Evolutionary conservation across 345 rosid genomes (phyloP).

Genomic region (Salix caprea): DNA sequence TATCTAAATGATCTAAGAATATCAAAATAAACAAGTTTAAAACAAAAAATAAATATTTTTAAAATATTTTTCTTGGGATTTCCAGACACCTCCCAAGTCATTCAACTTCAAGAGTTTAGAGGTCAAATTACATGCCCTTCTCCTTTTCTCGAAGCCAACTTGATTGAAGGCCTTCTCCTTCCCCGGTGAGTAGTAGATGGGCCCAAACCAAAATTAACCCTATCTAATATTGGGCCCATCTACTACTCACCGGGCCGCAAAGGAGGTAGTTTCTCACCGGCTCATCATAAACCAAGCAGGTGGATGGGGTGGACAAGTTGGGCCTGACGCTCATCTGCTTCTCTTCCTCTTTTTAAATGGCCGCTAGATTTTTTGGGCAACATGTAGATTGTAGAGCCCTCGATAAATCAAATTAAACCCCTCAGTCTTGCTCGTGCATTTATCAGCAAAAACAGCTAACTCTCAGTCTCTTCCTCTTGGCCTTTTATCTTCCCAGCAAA

Average conservation of each 20-base stretch:
- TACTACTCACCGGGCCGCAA: background rate
- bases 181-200: too few species aligned
- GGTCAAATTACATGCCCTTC: background rate
- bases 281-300: background rate
- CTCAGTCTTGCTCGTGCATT: background rate
- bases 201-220: background rate
- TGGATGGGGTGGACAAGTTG: background rate
- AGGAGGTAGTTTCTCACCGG: background rate
- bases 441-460: background rate
- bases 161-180: background rate
- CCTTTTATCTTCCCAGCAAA: background rate
- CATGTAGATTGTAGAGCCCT: background rate
- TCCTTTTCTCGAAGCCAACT: background rate
- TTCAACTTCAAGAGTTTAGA: background rate
- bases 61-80: too few species aligned
- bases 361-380: background rate
- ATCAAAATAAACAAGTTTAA: too few species aligned
- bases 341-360: background rate
- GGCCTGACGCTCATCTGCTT: background rate
- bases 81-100: too few species aligned
- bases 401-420: background rate
- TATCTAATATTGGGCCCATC: background rate
- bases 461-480: background rate
- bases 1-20: too few species aligned
- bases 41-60: too few species aligned